Evolutionary conservation across 2,329 filamentous ascomycete species (phyloP), one percentile per base, ranked within the genome.

Genomic region (Nemania sp.): DNA sequence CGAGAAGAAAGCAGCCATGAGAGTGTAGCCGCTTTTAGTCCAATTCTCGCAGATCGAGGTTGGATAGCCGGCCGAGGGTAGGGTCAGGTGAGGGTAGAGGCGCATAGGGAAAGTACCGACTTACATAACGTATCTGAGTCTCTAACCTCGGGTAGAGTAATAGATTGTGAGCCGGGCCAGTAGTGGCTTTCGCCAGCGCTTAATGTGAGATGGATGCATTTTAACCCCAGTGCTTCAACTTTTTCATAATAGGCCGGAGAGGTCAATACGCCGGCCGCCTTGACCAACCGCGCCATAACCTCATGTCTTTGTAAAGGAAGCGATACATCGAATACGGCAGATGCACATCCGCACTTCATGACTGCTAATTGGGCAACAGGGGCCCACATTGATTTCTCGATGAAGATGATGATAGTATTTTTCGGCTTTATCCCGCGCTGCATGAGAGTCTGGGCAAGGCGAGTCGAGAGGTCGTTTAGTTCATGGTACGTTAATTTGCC

Each of bases 401-500:
- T 27, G 22, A 18, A 52, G 13, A 52, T 15, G 2, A 29, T 22
- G 5, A 52, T n/a, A 5, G 22, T 52, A 26, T 18, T 27, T 5
- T 18, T n/a, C 3, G 49, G 49, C 13, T 29, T 18, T 26, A 52
- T 27, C 13, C 49, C 26, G 13, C 13, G 3, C 24, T 52, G 11
- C 10, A 52, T 6, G 20, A 52, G 24, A 8, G 7, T 6, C 13
- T 58, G 18, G 41, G 64, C 57, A 13, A 62, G 57, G 18, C 57
- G 41, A 18, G 64, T 62, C 13, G 64, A 66, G 26, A 61, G 26
- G 10, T 55, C 57, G n/a, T 52, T 57, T 3, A 66, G 64, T 41
- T 62, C 58, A 20, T 15, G n/a, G 26, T 56, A 66, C n/a, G 24
- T 66, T 18, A 61, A 45, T 6, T 66, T 41, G 1, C 64, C 64